Evolutionary conservation across 805 yeast species (phyloP), one percentile per base, ranked within the genome.

Genomic region (Metschnikowia kofuensis): DNA sequence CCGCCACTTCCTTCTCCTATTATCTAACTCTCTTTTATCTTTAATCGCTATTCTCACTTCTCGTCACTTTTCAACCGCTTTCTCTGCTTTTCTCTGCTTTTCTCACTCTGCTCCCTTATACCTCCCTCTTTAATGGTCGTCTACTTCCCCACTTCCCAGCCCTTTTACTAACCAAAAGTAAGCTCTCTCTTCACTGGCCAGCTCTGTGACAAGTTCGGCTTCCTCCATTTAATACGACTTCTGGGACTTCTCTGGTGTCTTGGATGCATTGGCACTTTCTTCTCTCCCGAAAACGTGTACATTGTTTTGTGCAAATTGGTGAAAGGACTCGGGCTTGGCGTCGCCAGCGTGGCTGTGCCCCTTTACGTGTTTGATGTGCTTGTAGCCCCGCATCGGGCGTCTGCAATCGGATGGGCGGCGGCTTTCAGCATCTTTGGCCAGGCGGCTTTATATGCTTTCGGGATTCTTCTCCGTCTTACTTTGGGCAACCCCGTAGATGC

Each of bases 281-380:
- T 63, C 15, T 66, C 68, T 62, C 51, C 55, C n/a, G 58, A 57
- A 40, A 52, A 59, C 4, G 57, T 57, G 37, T 48, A 64, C 35
- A 49, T 69, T 6, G 62, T 68, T 2, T 21, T 65, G 5, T 70
- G 67, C 28, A 60, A 68, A 36, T 47, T 66, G 12, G 42, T 62
- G 8, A 68, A 63, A 45, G 76, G 76, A 0, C 13, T 61, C 2
- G 52, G 67, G 7, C 54, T 68, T 38, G 76, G 76, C 5, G 45
- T 67, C 26, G 57, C 64, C 11, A 58, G 66, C n/a, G 57, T 65
- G 21, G 49, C 65, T 7, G 54, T 64, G 2, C 73, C 73, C 1
- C 60, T 68, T 6, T 70, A 72, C 50, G 51, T 65, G 1, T 53
- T 61, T 9, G 76, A 72, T 45, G 54, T 62, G 12, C 38, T 54